Evolutionary conservation across 2,329 filamentous ascomycete species (phyloP), one percentile per base, ranked within the genome.

Genomic region (Ceratocystis huliohia): DNA sequence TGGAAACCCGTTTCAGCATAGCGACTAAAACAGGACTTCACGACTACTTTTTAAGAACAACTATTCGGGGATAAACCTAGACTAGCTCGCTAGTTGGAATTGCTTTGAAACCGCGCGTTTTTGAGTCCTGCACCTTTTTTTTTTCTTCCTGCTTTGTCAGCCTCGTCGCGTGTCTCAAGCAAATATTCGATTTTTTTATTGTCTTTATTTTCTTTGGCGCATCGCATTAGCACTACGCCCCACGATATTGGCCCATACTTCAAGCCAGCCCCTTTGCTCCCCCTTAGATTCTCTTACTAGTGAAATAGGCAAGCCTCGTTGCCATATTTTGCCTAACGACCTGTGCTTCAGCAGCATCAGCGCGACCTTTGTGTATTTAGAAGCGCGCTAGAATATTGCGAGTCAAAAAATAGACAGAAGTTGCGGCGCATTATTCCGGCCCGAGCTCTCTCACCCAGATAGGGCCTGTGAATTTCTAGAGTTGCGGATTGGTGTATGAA

Each of bases 81-180:
- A 3, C 22, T 15, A 25, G 20, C 48, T 22, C 4, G 28, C 25
- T 41, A 5, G 25, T 25, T 28, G 5, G 17, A 10, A n/a, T 25
- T 7, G 48, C 48, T 15, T 28, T 28, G 48, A 28, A 53, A 28
- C 10, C n/a, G 28, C 61, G 33, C 44, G 17, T 45, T 46, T 17
- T 44, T 41, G 41, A 3, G 44, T 46, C 25, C 10, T 17, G 44
- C 61, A 44, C 22, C 22, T 22, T 25, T 25, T 62, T 15, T 6
- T 44, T 22, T 62, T 10, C 17, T 20, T 20, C 56, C n/a, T 45
- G 33, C 59, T 44, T 44, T 56, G 22, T 66, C 65, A 66, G 65
- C 65, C 65, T 66, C 37, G 65, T 66, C 65, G 57, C 64, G 64
- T 56, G 37, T 53, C 50, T 37, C 48, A 53, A 15, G 48, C 48